Evolutionary conservation across 495 filamentous ascomycete genomes (phyloP).

Genomic region (Penicillium bialowiezense): DNA sequence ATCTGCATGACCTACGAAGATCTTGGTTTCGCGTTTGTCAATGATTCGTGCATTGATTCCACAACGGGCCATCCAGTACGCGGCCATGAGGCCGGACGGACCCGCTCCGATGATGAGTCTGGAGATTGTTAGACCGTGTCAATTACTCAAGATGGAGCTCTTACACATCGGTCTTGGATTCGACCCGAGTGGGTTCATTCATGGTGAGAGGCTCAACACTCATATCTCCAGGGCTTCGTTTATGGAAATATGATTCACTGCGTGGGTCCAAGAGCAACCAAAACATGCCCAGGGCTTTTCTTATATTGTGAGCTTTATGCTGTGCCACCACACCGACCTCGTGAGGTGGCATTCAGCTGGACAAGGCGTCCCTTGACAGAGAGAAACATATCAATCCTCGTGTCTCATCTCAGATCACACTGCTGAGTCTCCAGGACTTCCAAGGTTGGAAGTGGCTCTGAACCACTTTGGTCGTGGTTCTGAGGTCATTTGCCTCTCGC

Average conservation of each 20-base stretch:
- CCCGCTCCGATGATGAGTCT: constrained; percentile 63
- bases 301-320: not conserved
- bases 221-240: not conserved
- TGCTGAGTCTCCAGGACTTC: no score
- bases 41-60: constrained; percentile 59
- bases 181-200: not conserved
- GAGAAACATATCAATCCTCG: no score
- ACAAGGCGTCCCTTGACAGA: no score
- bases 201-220: not conserved
- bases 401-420: no score
- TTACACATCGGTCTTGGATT: constrained; percentile 21
- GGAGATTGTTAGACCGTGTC: not conserved
- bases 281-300: not conserved
- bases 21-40: constrained; percentile 56
- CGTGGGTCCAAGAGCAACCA: not conserved
- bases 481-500: no score
- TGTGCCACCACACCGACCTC: not conserved
- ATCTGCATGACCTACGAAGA: constrained; percentile 60
- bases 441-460: no score
- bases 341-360: no score
- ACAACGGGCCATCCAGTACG: constrained; percentile 59
- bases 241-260: not conserved
- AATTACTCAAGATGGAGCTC: not conserved
- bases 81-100: constrained; percentile 63
- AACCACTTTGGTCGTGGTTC: no score